Percentiles rank a stretch among this genome's conserved stretches.
Conservation (phyloP, 805 yeast genomes). For the Scheffersomyces lignosus region DNA sequence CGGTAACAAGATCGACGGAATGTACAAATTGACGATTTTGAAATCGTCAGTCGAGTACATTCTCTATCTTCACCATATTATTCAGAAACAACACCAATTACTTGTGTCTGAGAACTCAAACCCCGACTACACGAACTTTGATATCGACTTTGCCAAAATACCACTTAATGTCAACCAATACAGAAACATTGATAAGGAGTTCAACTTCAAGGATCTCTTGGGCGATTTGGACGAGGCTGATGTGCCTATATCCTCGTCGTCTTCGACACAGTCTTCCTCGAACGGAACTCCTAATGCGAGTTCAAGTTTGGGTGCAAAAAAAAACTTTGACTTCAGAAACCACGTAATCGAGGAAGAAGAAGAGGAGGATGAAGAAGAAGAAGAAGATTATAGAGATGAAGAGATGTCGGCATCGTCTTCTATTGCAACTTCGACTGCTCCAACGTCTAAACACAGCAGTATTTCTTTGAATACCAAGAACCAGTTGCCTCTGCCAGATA, state of each 20-base stretch:
- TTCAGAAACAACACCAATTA: slow-evolving; percentile 51
- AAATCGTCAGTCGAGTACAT: slow-evolving; percentile 85
- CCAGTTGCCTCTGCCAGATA: slow-evolving; percentile 34
- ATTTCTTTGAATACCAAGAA: slow-evolving; percentile 1
- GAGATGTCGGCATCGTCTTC: neutral
- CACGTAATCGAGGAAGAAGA: slow-evolving; percentile 1
- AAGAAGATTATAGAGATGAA: neutral
- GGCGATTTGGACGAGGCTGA: slow-evolving; percentile 1
- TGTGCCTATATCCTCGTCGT: neutral
- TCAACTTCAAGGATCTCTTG: slow-evolving; percentile 43
- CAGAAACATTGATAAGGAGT: slow-evolving; percentile 59
- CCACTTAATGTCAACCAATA: slow-evolving; percentile 59
- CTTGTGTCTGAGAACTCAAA: slow-evolving; percentile 19
- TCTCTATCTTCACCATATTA: slow-evolving; percentile 61
- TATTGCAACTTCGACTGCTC: neutral
- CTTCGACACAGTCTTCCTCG: neutral
- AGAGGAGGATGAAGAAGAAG: slow-evolving; percentile 1
- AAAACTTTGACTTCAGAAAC: neutral
- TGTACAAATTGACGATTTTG: slow-evolving; percentile 78
- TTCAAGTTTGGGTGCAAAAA: neutral
- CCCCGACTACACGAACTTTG: slow-evolving; percentile 26
- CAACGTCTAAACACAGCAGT: neutral
- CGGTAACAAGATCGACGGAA: slow-evolving; percentile 52
- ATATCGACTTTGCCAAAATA: slow-evolving; percentile 50
- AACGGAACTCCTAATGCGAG: neutral